These are phyloP conservation scores for Penicillium sp. DNA, from an alignment of 2,329 filamentous ascomycete genomes.

Conservation along the genomic window DNA sequence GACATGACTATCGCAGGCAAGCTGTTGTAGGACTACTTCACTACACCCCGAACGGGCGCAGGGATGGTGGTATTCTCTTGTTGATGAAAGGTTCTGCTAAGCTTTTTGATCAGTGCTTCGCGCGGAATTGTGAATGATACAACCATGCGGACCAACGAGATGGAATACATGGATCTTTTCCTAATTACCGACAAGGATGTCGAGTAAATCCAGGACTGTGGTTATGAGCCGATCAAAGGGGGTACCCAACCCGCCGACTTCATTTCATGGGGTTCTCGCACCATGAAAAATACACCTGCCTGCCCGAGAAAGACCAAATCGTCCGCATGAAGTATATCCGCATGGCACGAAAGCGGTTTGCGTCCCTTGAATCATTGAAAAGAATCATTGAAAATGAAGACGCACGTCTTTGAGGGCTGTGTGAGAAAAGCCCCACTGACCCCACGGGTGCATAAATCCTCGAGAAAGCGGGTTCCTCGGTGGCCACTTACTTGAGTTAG, in stretches of 20 bases:
- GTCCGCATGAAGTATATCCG: background rate
- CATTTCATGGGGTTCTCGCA: background rate
- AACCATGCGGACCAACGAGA: background rate
- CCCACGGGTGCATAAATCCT: background rate
- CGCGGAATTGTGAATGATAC: background rate
- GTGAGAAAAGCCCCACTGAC: background rate
- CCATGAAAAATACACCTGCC: background rate
- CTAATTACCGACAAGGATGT: background rate
- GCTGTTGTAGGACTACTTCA: background rate
- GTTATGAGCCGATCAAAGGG: background rate
- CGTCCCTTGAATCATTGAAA: background rate
- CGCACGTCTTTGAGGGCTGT: background rate
- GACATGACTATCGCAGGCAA: background rate
- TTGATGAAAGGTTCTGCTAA: background rate
- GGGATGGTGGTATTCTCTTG: background rate
- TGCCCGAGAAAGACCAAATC: background rate
- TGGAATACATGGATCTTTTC: background rate
- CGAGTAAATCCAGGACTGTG: background rate
- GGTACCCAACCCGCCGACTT: background rate
- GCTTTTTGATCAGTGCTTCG: background rate
- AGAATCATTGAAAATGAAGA: background rate
- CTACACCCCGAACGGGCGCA: background rate
- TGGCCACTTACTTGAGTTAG: background rate
- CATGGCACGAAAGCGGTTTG: background rate
- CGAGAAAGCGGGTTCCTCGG: background rate